These are phyloP conservation scores for Aspergillus pseudoviridinutans DNA, from an alignment of 2,329 filamentous ascomycete genomes.

Conservation along the genomic window DNA sequence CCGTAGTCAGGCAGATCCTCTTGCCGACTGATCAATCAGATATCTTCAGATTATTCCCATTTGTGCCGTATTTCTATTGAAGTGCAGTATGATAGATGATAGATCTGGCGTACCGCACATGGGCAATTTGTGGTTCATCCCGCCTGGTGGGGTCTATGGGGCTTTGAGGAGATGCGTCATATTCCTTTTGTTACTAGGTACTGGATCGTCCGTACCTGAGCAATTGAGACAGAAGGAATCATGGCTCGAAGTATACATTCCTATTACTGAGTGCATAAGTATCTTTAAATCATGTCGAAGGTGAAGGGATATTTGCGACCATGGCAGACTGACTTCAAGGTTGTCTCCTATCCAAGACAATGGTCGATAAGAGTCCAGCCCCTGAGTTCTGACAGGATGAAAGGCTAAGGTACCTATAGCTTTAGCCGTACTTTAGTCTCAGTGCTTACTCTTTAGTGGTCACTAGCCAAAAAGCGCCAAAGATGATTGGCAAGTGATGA, in stretches of 20 bases:
- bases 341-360: too few relatives aligned
- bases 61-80: too few relatives aligned
- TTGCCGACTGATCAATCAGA: too few relatives aligned
- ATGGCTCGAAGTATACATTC: background rate
- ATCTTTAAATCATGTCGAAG: background rate
- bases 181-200: background rate
- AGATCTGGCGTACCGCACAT: background rate
- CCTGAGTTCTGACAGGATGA: background rate
- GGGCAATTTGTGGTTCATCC: background rate
- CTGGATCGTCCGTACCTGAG: too few relatives aligned
- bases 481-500: constrained; percentile 3
- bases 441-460: background rate
- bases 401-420: background rate
- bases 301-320: background rate
- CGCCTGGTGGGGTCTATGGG: background rate
- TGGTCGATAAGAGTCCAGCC: background rate
- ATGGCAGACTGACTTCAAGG: background rate
- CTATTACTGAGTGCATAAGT: background rate
- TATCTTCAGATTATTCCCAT: too few relatives aligned
- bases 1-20: too few relatives aligned
- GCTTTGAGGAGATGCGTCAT: background rate
- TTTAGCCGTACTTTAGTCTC: background rate
- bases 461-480: background rate
- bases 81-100: too few relatives aligned
- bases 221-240: background rate